Conservation (phyloP, 2,329 filamentous ascomycete genomes). For the Reticulascus tulasneorum region DNA sequence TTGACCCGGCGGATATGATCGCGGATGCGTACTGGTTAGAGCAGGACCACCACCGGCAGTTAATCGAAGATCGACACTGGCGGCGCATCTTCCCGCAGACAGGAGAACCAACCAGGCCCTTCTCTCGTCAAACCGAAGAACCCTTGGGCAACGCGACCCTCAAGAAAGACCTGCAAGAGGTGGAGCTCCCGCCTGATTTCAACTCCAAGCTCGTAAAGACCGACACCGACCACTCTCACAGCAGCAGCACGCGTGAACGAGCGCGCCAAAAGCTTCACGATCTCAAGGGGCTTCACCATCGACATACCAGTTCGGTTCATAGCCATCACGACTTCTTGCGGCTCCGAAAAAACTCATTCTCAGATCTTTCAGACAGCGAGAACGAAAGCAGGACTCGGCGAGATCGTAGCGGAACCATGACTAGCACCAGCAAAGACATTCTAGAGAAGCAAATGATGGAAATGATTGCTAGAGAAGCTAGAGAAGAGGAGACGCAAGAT, state of each 20-base stretch:
- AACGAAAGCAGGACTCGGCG: constrained; percentile 37
- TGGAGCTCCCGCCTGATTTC: constrained; percentile 18
- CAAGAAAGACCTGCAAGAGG: constrained; percentile 17
- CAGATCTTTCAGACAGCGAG: constrained; percentile 59
- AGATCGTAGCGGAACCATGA: constrained; percentile 42
- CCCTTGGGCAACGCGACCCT: neutral
- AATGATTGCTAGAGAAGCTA: constrained; percentile 52
- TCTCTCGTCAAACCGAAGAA: constrained; percentile 22
- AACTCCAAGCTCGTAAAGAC: constrained; percentile 16
- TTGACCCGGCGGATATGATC: constrained; percentile 78
- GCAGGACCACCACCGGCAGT: constrained; percentile 70
- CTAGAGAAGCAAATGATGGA: constrained; percentile 61
- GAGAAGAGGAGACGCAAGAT: constrained; percentile 30
- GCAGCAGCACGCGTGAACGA: constrained; percentile 52
- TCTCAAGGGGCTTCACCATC: constrained; percentile 51
- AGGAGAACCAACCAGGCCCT: constrained; percentile 20
- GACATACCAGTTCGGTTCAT: constrained; percentile 45
- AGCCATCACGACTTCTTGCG: constrained; percentile 50
- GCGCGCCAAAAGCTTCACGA: constrained; percentile 59
- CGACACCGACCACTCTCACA: constrained; percentile 42
- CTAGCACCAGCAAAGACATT: constrained; percentile 47
- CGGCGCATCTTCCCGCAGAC: constrained; percentile 62
- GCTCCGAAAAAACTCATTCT: constrained; percentile 50
- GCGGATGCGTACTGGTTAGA: constrained; percentile 92
- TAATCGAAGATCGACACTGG: constrained; percentile 78